A percentile compares a stretch with the other conserved stretches of the same genome.
phyloP scores from a whole-genome alignment of 352 stramenopile genomes.

The Globisporangium recalcitrans region DNA sequence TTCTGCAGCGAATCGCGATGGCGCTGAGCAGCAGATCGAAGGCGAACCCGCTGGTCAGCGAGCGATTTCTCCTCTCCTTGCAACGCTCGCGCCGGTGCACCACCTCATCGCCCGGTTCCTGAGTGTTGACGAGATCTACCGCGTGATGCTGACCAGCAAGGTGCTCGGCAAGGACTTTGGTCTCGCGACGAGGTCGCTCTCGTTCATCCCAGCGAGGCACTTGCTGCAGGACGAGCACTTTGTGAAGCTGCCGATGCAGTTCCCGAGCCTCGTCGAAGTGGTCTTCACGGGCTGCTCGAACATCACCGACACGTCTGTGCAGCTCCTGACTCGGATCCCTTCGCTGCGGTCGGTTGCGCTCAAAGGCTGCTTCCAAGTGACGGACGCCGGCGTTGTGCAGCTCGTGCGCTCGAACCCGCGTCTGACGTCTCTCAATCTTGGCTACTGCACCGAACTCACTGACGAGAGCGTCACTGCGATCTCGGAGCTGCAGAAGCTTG shows the following conservation, averaged over 20 bases:
- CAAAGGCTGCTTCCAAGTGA: conserved; percentile 70
- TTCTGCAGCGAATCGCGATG: background rate
- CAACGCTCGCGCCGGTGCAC: conserved; percentile 30
- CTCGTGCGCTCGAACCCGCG: conserved; percentile 18
- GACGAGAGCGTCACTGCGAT: conserved; percentile 52
- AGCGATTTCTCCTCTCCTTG: conserved; percentile 6
- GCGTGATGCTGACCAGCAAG: conserved; percentile 41
- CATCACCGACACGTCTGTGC: conserved; percentile 45
- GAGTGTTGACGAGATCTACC: conserved; percentile 48
- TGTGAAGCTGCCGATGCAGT: conserved; percentile 30
- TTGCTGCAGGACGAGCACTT: conserved; percentile 45
- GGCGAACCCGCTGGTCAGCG: background rate
- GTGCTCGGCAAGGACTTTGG: conserved; percentile 40
- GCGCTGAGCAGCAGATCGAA: background rate
- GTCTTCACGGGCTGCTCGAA: conserved; percentile 59
- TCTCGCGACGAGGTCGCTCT: conserved; percentile 31
- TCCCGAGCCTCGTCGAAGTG: conserved; percentile 46
- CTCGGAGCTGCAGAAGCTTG: conserved; percentile 33
- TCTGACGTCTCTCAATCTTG: conserved; percentile 62
- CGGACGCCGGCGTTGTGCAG: conserved; percentile 26
- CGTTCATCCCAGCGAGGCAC: conserved; percentile 50
- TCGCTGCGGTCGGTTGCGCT: conserved; percentile 39
- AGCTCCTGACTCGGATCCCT: conserved; percentile 31
- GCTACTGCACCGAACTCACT: conserved; percentile 73
- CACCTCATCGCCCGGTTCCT: conserved; percentile 44